Evolutionary conservation across 192 early-diverging fungal species (phyloP).

Genomic region (Phycomyces blakesleeanus): DNA sequence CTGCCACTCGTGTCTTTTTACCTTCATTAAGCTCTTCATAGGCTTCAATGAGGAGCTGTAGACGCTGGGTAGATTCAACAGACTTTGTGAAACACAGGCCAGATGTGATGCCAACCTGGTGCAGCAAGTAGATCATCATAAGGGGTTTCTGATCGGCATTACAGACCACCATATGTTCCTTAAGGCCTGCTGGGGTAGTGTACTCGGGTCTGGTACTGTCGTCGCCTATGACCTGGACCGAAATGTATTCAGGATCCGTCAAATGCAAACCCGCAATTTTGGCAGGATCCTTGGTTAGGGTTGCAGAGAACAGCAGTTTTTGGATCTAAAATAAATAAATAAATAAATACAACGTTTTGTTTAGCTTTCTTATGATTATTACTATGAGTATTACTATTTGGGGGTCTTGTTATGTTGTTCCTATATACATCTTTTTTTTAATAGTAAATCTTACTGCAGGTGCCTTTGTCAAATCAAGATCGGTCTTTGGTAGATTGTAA

Average conservation of each 20-base stretch:
- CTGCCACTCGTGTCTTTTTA: constrained; percentile 48
- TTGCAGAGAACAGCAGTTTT: constrained; percentile 95
- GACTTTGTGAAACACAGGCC: constrained; percentile 87
- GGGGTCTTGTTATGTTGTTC: no score
- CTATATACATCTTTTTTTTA: no score
- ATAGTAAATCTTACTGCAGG: constrained; percentile 41
- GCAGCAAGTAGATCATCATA: constrained; percentile 76
- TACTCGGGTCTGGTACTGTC: constrained; percentile 44
- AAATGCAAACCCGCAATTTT: constrained; percentile 86
- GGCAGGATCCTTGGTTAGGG: constrained; percentile 88
- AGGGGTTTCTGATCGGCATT: constrained; percentile 75
- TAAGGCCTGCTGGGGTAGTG: constrained; percentile 51
- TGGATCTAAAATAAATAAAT: constrained; percentile 69
- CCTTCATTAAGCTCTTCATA: constrained; percentile 40
- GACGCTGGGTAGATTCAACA: constrained; percentile 84
- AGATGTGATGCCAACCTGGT: constrained; percentile 52
- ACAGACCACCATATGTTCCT: constrained; percentile 72
- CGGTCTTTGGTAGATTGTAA: constrained; percentile 44
- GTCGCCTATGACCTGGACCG: constrained; percentile 50
- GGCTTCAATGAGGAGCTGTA: constrained; percentile 64
- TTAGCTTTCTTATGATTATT: not conserved
- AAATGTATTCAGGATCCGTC: constrained; percentile 77
- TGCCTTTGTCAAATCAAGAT: constrained; percentile 45
- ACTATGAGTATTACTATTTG: no score
- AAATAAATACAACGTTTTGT: not conserved